Evolutionary conservation across 2,329 filamentous ascomycete species (phyloP), one percentile per base, ranked within the genome.

Genomic region (Nakataea oryzae): DNA sequence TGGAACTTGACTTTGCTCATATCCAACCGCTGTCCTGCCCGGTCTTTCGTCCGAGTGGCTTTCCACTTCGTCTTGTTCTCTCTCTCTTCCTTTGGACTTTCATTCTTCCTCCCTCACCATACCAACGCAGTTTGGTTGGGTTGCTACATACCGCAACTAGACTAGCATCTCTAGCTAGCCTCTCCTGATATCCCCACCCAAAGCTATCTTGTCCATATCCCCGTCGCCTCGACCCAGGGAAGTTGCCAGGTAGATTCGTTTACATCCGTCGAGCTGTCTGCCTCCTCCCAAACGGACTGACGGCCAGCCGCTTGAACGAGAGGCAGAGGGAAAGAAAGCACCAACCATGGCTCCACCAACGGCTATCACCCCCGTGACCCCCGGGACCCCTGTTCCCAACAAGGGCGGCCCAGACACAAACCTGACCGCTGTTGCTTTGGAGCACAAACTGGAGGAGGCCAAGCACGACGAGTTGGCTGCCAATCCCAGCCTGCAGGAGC

Each of bases 351-450:
- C 71, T 58, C 70, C 70, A 50, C 68, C 68, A n/a, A 67, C 62
- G 12, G 58, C 59, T 24, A 3, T 55, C 58, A 26, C 55, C 54
- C 54, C 67, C 26, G 63, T 67, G 56, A 65, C 67, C 61, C 68
- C 67, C 62, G 62, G 64, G 41, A 57, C 65, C 32, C 68, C 79
- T 55, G 79, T 74, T 54, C 65, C 75, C 54, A 71, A 73, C 57
- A 67, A 68, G 50, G 71, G 74, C 63, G 73, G 75, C 63, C 78
- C 80, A 66, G 79, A 81, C 59, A 67, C 79, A 66, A 77, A 82
- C 72, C 75, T 84, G 65, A 82, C 79, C 50, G 76, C 80, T 60
- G 74, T 78, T 24, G 80, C 80, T 66, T 72, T 85, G 63, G 74
- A 79, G 67, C 76, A 81, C 70, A 82, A 81, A 68, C 72, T 80